A percentile compares a stretch with the other conserved stretches of the same genome.
Conservation (phyloP, 345 rosid genomes). For the Eutrema yunnanense region DNA sequence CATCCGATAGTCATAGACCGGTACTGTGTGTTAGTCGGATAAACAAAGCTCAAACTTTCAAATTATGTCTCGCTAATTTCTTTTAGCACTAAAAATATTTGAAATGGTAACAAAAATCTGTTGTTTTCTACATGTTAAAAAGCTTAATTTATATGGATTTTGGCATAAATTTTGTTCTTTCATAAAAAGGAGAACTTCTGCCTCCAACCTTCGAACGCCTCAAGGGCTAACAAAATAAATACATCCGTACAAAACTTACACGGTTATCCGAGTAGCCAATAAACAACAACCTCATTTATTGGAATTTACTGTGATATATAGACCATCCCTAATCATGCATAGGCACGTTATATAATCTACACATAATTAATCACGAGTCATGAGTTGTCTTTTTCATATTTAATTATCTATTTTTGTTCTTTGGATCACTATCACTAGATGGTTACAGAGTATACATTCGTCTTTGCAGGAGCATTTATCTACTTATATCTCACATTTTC, state of each 20-base stretch:
- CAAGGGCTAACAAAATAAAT: not conserved
- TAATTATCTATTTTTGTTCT: not conserved
- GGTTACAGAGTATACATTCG: not conserved
- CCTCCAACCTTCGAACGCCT: not conserved
- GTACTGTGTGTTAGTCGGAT: too few species aligned
- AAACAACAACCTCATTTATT: conserved; percentile 7
- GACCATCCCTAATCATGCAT: conserved; percentile 10
- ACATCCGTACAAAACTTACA: not conserved
- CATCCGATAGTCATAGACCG: too few species aligned
- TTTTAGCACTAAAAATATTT: too few species aligned
- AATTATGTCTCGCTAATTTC: too few species aligned
- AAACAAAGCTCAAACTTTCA: too few species aligned
- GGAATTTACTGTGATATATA: conserved; percentile 1
- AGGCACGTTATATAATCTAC: conserved; percentile 11
- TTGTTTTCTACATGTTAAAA: not conserved
- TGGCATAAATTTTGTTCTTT: not conserved
- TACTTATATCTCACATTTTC: not conserved
- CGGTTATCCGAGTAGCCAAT: not conserved
- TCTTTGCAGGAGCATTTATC: conserved; percentile 1
- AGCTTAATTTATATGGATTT: not conserved
- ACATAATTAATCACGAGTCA: not conserved
- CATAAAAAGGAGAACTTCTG: not conserved
- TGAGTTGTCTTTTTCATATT: conserved; percentile 10
- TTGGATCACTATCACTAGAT: not conserved
- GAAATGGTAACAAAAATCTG: not conserved